Conservation (phyloP, 495 filamentous ascomycete species). For the Lepidopterella palustris region DNA sequence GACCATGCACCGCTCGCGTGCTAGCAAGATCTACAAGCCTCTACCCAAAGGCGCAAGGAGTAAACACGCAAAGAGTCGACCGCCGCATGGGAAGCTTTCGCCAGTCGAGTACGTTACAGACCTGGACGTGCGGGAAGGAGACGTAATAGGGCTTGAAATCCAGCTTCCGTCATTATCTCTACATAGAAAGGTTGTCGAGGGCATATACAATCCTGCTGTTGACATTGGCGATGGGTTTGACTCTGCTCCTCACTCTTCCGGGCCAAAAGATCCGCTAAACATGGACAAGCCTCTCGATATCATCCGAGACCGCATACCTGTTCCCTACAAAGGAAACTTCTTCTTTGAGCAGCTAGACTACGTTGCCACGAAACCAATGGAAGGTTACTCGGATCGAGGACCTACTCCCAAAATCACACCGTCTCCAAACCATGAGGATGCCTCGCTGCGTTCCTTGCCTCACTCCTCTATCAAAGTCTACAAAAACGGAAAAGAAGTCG, state of each 20-base stretch:
- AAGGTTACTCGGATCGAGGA: constrained; percentile 71
- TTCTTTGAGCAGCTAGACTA: constrained; percentile 97
- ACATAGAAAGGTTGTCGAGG: constrained; percentile 82
- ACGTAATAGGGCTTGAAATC: constrained; percentile 93
- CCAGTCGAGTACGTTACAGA: constrained; percentile 32
- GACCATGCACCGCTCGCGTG: constrained; percentile 87
- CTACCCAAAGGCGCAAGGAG: constrained; percentile 30
- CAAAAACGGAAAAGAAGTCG: constrained; percentile 83
- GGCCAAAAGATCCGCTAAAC: constrained; percentile 27
- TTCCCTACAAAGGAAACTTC: constrained; percentile 83
- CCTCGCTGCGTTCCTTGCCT: constrained; percentile 74
- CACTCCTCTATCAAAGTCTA: constrained; percentile 80
- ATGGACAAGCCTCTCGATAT: constrained; percentile 55
- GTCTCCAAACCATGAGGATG: constrained; percentile 63
- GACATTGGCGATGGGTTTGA: constrained; percentile 57
- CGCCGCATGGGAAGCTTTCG: constrained; percentile 56
- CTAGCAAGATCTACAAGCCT: constrained; percentile 71
- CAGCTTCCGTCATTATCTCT: constrained; percentile 74
- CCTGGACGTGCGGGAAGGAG: constrained; percentile 59
- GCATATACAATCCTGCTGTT: constrained; percentile 76
- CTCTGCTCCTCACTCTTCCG: neutral
- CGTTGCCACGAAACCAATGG: constrained; percentile 78
- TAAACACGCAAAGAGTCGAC: constrained; percentile 26
- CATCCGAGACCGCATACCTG: constrained; percentile 88
- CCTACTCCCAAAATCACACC: constrained; percentile 44